Base-by-base conservation (phyloP, 2,329 filamentous ascomycete species). In the Fusarium heterosporum region DNA sequence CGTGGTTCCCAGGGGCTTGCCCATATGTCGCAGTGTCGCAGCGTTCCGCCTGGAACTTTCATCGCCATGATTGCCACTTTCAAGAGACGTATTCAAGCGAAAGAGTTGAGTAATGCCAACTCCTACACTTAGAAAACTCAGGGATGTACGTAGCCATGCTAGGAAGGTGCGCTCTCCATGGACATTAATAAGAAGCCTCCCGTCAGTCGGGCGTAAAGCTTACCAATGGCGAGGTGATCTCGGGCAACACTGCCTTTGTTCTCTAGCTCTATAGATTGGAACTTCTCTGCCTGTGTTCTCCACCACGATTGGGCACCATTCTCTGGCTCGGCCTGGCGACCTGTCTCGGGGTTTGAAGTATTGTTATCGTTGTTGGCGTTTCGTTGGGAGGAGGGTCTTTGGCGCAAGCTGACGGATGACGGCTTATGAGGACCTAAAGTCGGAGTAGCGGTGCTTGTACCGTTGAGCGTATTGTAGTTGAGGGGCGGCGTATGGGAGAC, bases 31-130 rank as follows among this genome's bases (percentile, higher is more conserved):
- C 47, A 92, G 79, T 34, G 80, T 81, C 38, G 78, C 74, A 40
- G 79, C 75, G 55, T 77, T 77, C 29, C 75, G 73, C 39, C 79
- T 75, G 22, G 74, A 70, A 36, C 56, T 65, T 28, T 70, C 63
- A 34, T 63, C 65, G 25, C 60, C 55, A 45, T 55, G 45, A 25
- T 67, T 74, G 49, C 78, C 77, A 38, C 75, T 71, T 22, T 79
- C 74, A 39, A 91, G 80, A 10, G 87, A 85, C 1, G 89, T 91
- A 80, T 94, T 94, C 57, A 96, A 87, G 26, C 92, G 90, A 80
- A 96, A 95, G 46, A 96, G 87, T 76, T 96, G 92, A 2, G 92
- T 95, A 39, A 96, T 86, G 41, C 91, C 92, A 61, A 96, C 91
- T 57, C 92, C 92, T 69, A 96, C 95, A 32, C 87, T 91, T 12